Percentiles rank a stretch among this genome's conserved stretches.
phyloP scores from a whole-genome alignment of 352 stramenopile species.

The Blastocystis sp. region DNA sequence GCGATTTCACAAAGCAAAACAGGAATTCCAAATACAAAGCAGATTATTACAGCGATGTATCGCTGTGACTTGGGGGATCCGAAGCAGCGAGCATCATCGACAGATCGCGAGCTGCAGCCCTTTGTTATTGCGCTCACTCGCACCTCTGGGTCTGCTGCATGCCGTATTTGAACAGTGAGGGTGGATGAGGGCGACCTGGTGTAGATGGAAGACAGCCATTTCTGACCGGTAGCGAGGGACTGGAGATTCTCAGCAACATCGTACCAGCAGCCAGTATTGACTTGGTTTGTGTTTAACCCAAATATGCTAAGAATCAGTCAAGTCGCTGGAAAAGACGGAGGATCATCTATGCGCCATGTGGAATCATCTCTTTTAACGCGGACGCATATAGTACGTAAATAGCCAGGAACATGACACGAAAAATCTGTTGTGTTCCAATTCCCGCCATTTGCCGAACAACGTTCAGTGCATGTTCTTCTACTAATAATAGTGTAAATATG shows the following conservation, averaged over 20 bases:
- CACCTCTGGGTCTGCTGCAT: background rate
- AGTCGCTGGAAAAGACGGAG: background rate
- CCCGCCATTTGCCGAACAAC: background rate
- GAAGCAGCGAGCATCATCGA: background rate
- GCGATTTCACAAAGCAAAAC: background rate
- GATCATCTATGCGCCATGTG: background rate
- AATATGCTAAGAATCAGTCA: background rate
- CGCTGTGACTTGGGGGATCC: background rate
- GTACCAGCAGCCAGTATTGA: background rate
- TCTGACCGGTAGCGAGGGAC: background rate
- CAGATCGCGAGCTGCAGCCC: background rate
- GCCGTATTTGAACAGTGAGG: background rate
- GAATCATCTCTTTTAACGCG: background rate
- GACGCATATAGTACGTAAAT: background rate
- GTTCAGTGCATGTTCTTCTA: conserved; percentile 12
- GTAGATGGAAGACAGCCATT: background rate
- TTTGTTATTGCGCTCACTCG: background rate
- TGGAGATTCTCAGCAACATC: background rate
- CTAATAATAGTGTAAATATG: background rate
- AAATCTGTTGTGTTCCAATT: background rate
- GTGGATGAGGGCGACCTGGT: background rate
- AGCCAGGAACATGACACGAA: background rate
- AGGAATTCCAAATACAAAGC: background rate
- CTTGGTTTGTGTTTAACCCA: background rate
- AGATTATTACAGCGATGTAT: background rate